A percentile compares a stretch with the other conserved stretches of the same genome.
These are phyloP conservation scores for Cryptosporidium ryanae DNA, from an alignment of 169 alveolate genomes.

Conservation along the genomic window DNA sequence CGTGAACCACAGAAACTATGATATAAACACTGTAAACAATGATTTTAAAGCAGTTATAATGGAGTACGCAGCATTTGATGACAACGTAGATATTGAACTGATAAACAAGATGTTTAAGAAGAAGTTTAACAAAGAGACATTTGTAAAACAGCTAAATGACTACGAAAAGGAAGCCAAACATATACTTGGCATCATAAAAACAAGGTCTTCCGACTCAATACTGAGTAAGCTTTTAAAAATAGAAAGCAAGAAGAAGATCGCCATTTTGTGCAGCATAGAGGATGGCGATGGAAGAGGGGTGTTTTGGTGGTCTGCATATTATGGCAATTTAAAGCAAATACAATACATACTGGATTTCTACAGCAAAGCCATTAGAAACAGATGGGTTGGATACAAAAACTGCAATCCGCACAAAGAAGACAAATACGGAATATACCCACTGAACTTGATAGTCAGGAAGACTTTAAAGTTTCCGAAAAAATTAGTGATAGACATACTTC, in stretches of 20 bases:
- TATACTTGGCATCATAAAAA: slow-evolving; percentile 30
- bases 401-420: slow-evolving; percentile 71
- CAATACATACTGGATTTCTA: slow-evolving; percentile 40
- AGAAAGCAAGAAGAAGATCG: slow-evolving; percentile 64
- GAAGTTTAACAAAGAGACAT: slow-evolving; percentile 5
- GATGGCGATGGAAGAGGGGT: slow-evolving; percentile 66
- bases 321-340: slow-evolving; percentile 49
- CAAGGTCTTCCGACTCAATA: slow-evolving; percentile 19
- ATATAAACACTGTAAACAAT: slow-evolving; percentile 27
- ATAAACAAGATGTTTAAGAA: slow-evolving; percentile 40
- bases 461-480: slow-evolving; percentile 37
- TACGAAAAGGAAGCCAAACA: slow-evolving; percentile 63
- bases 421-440: slow-evolving; percentile 52
- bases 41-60: slow-evolving; percentile 17
- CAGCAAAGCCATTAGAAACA: slow-evolving; percentile 41
- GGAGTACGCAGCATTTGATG: slow-evolving; percentile 48
- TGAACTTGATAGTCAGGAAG: slow-evolving; percentile 26
- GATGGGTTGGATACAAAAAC: slow-evolving; percentile 54
- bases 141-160: slow-evolving; percentile 31
- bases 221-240: slow-evolving; percentile 37
- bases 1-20: slow-evolving; percentile 36
- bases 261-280: slow-evolving; percentile 40
- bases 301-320: slow-evolving; percentile 72
- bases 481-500: slow-evolving; percentile 28
- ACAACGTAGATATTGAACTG: slow-evolving; percentile 10